Base-by-base conservation (phyloP, 805 yeast species). In the Metschnikowia hibisci region DNA sequence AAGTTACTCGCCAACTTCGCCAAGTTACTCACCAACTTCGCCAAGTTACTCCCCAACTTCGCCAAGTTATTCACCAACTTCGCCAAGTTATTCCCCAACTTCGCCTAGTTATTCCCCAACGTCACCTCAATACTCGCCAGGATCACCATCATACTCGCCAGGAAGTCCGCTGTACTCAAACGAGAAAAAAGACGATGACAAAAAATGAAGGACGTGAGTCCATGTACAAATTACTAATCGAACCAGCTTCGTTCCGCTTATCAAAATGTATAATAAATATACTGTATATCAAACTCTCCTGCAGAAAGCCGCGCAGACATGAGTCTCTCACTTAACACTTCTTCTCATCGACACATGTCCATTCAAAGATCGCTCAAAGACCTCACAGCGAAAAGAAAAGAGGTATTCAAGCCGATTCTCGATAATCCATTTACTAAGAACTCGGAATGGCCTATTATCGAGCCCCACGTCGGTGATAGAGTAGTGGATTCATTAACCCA, bases 341-440 rank as follows among this genome's bases (percentile, higher is more conserved):
- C n/a, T 23, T 11, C 13, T n/a, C 25, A 18, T 16, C 34, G 15
- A 31, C 36, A 32, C 16, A 34, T 13, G 40, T 10, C 40, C 18
- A 30, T 30, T 5, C 33, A 37, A 30, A 62, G 62, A 13, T 77
- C 83, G 0, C 42, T 81, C 11, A 78, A 74, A 48, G 74, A 71
- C 16, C 46, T 71, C 2, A 84, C 80, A 39, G 64, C 66, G 48
- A 73, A 71, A 55, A 65, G 76, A 41, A 69, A 73, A 47, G 81
- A 79, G 48, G 78, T 81, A 6, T 79, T 78, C 61, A 81, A 78
- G 58, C 87, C 89, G 0, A 63, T 83, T 2, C 63, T 83, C 15
- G 82, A 81, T 23, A 80, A 79, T 47, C 87, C 89, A 2, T 81
- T 67, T 53, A 74, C 84, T 0, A 71, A 71, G 39, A 54, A 43